Percentiles rank a stretch among this genome's conserved stretches.
Conservation (phyloP, 345 rosid genomes). For the Lepidium sativum region DNA sequence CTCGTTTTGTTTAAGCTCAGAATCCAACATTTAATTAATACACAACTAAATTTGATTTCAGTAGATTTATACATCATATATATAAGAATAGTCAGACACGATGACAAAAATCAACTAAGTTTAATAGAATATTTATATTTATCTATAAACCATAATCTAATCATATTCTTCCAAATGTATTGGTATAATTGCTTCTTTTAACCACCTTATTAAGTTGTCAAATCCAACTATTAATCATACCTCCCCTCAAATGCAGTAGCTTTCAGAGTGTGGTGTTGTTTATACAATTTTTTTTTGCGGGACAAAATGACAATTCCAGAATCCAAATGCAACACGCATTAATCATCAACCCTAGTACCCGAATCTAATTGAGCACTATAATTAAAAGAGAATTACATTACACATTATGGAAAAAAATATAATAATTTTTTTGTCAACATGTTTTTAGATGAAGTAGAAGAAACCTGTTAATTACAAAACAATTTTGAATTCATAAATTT, state of each 20-base stretch:
- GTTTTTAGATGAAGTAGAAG: too few relatives aligned
- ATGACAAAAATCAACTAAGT: constrained; percentile 5
- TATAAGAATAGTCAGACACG: not conserved
- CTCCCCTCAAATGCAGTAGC: constrained; percentile 12
- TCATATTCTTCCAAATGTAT: constrained; percentile 23
- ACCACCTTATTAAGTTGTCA: constrained; percentile 7
- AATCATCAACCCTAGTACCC: not conserved
- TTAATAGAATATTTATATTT: not conserved
- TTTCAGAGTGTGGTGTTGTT: not conserved
- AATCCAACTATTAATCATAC: constrained; percentile 16
- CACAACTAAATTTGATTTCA: not conserved
- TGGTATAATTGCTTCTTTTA: not conserved
- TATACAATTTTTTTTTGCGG: not conserved
- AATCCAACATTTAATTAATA: not conserved
- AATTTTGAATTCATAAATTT: too few relatives aligned
- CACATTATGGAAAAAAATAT: not conserved
- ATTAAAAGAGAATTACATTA: not conserved
- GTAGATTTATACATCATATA: not conserved
- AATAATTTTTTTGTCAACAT: too few relatives aligned
- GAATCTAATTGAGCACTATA: not conserved
- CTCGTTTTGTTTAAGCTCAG: not conserved
- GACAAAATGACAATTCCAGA: not conserved
- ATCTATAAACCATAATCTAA: constrained; percentile 9
- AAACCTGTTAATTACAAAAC: too few relatives aligned
- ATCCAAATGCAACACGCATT: constrained; percentile 2